Base-by-base conservation (phyloP, 768 basidiomycete species). In the Leccinum aurantiacum region DNA sequence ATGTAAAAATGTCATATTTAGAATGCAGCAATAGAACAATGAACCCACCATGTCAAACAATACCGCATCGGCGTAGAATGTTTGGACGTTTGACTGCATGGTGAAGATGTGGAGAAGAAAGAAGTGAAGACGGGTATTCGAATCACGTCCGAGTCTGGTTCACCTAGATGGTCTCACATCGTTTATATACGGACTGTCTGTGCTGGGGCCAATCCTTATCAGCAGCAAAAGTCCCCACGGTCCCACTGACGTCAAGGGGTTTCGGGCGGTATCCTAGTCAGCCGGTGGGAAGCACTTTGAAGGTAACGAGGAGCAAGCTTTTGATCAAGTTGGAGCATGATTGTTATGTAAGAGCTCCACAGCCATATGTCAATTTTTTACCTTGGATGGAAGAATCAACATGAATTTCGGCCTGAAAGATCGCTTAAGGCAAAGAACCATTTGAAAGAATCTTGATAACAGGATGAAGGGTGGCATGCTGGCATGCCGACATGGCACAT, bases 21-120 rank as follows among this genome's bases (percentile, higher is more conserved):
- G 63, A 44, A 56, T 11, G 5, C n/a, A 19, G 31, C 37, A 52
- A 15, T 33, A n/a, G n/a, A 24, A 49, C 48, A 52, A 46, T 37
- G 29, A 27, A 71, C 78, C 58, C 67, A 85, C 85, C 85, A 88
- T 88, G 74, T 88, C 87, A 69, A 87, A 86, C 60, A 87, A 75
- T 64, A 83, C 84, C 62, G 85, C 85, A 58, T 86, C 84, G 54
- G 75, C 81, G 62, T 74, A 74, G 73, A 87, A 84, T 1, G 68
- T 72, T 22, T 71, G 71, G 17, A 54, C n/a, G 52, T 63, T 73
- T 1, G 64, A 61, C 15, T 64, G 67, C 69, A 74, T 74, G 55
- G 25, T 58, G 54, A 51, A 11, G 22, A 24, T 58, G 29, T 14
- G 37, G 33, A n/a, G 54, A 37, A 13, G 25, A 50, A 54, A 24